Percentiles rank a stretch among this genome's conserved stretches.
phyloP scores from a whole-genome alignment of 2,329 filamentous ascomycete genomes.

The Botrytis hyacinthi region DNA sequence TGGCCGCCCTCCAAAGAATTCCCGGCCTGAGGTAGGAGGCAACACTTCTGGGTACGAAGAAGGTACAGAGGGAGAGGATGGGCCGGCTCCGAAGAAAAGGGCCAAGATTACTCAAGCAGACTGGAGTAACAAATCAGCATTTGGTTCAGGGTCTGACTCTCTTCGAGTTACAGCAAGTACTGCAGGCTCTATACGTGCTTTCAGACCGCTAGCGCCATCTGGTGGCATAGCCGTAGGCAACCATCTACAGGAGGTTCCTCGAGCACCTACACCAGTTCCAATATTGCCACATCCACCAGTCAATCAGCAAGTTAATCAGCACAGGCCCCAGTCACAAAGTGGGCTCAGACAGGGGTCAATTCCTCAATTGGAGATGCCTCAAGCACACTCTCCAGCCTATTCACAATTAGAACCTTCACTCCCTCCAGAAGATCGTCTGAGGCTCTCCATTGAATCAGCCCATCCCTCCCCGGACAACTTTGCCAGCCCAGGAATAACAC shows the following conservation, averaged over 20 bases:
- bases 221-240: constrained; percentile 48
- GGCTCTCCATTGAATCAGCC: constrained; percentile 44
- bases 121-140: constrained; percentile 67
- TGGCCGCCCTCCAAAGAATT: constrained; percentile 25
- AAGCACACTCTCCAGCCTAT: constrained; percentile 44
- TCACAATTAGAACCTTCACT: constrained; percentile 36
- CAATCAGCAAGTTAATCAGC: constrained; percentile 34
- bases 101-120: constrained; percentile 74
- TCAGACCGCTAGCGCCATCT: constrained; percentile 65
- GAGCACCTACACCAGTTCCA: constrained; percentile 75
- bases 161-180: constrained; percentile 88
- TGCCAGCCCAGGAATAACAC: constrained; percentile 61
- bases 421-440: constrained; percentile 37
- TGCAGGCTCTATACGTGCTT: constrained; percentile 79
- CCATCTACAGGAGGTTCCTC: constrained; percentile 69
- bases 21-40: constrained; percentile 45
- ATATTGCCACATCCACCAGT: constrained; percentile 32
- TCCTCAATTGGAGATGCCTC: constrained; percentile 42
- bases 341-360: constrained; percentile 62
- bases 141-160: constrained; percentile 74
- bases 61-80: constrained; percentile 45
- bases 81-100: constrained; percentile 61
- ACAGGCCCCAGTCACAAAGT: constrained; percentile 43
- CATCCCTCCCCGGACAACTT: constrained; percentile 49
- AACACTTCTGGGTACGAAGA: constrained; percentile 75